Percentiles rank a stretch among this genome's conserved stretches.
These are phyloP conservation scores for Bocquillonia castaneifolia DNA, from an alignment of 441 rosid genomes.

Conservation along the genomic window DNA sequence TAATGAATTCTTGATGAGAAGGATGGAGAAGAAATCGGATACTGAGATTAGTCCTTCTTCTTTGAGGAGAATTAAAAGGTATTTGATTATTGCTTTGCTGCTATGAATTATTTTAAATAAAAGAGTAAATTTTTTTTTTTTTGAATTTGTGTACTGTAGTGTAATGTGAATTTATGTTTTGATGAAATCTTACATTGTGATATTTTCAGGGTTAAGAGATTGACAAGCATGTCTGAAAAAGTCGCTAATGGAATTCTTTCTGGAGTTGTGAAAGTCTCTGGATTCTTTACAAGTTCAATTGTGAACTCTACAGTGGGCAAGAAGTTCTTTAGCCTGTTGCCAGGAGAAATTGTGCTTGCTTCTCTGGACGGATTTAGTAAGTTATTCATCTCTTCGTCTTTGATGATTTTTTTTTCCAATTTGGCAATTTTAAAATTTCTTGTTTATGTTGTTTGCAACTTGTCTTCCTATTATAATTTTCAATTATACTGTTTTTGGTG, in stretches of 20 bases:
- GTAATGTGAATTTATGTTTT: background rate
- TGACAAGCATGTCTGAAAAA: slow-evolving; percentile 80
- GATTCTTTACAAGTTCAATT: slow-evolving; percentile 67
- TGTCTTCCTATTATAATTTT: background rate
- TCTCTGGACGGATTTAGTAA: slow-evolving; percentile 91
- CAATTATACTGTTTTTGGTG: background rate
- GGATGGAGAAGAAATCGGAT: slow-evolving; percentile 38
- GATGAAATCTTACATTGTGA: background rate
- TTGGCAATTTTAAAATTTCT: background rate
- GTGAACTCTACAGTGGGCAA: slow-evolving; percentile 82
- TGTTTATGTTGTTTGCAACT: background rate
- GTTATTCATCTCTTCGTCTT: slow-evolving; percentile 20
- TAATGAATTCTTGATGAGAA: slow-evolving; percentile 55
- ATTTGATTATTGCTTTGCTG: background rate
- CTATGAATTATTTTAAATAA: no score
- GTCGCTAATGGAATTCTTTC: slow-evolving; percentile 75
- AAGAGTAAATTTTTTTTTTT: no score
- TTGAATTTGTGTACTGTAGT: background rate
- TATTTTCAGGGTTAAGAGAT: slow-evolving; percentile 61
- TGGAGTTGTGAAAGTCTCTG: slow-evolving; percentile 80
- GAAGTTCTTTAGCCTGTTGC: slow-evolving; percentile 71
- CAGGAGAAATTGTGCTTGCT: slow-evolving; percentile 88
- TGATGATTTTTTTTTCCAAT: slow-evolving; percentile 2
- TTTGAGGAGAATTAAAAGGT: slow-evolving; percentile 77
- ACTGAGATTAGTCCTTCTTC: slow-evolving; percentile 57